Evolutionary conservation across 164 flowering plant genomes (phyloP), one percentile per base, ranked within the genome.

Genomic region (grape (Vitis vinifera)): DNA sequence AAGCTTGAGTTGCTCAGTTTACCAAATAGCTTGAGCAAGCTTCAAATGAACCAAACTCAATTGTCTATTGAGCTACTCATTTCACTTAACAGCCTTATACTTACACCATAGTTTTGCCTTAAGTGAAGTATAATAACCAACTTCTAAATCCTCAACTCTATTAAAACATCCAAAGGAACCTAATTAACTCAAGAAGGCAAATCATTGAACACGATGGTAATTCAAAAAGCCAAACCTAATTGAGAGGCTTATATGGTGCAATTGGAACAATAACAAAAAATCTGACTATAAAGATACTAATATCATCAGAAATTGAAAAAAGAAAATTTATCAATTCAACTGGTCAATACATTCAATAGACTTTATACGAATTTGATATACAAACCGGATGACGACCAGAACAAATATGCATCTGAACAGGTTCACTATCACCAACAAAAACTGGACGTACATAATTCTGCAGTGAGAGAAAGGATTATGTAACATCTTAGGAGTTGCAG

Each of bases 381-480:
- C 86, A 59, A 86, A 94, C 98, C 57, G 99, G 98, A 73, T 95
- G 99, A 16, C 93, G 94, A 37, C 99, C 99, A 74, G 87, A 83
- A 55, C 19, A 61, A 14, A 95, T 89, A 14, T 80, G 76, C 71
- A 95, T 86, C 82, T 95, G 97, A 76, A 74, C 82, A 73, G 99
- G 92, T 74, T 92, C 96, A 68, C 77, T 55, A 65, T 90, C 92
- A 66, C 73, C 67, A 29, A 88, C 88, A 75, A 92, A 86, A 68
- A 75, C 77, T 23, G 99, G 99, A n/a, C 93, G 84, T 10, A 89
- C 92, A 81, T 90, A 95, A 71, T 84, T 82, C 99, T 92, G 95
- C 77, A 80, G 72, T 23, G 7, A 77, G 52, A 65, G 9, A 65
- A 27, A 61, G 14, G 53, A 68, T 59, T 51, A 59, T 67, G 59